Base-by-base conservation (phyloP, 2,329 filamentous ascomycete species). In the Trichoderma afroharzianum region DNA sequence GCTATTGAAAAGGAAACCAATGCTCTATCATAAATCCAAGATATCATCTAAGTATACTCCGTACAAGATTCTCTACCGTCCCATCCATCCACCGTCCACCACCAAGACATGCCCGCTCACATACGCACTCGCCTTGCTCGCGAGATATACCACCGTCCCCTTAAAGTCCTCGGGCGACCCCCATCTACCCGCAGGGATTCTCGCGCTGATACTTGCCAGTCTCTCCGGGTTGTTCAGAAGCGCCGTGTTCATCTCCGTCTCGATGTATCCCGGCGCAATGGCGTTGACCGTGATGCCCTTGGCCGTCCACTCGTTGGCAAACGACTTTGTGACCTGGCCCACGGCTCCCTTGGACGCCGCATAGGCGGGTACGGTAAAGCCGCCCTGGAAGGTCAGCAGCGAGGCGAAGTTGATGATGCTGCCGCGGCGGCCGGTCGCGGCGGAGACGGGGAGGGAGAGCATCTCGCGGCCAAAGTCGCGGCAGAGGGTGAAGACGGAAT, bases 51-150 rank as follows among this genome's bases (percentile, higher is more conserved):
- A 63, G 6, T 21, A 30, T 21, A n/a, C 39, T 9, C 39, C 3
- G 39, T n/a, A 14, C 28, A 12, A 24, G 32, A 21, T 28, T 11
- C 39, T 76, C 26, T 84, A 97, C 85, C 93, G 86, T 1, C 93
- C 94, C 94, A 97, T 97, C 94, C 93, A 97, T 12, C 94, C 94
- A 8, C 94, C 94, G 81, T 97, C 95, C 61, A 97, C 93, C 30
- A 92, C 91, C 75, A 97, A 79, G 6, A 94, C 85, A 81, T 97
- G 93, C 0, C 94, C 94, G 75, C 88, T 93, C 47, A 97, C 91
- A 83, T 97, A 97, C 11, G 85, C 88, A 79, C 92, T 93, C n/a
- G 91, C 92, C 78, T 83, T 86, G 77, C 92, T 92, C 1, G 93
- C 93, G 74, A 97, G 82, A 77, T 90, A 97, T 32, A 97, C 91